These are phyloP conservation scores for Lactifluus piperatus DNA, from an alignment of 768 basidiomycete genomes.

Conservation along the genomic window DNA sequence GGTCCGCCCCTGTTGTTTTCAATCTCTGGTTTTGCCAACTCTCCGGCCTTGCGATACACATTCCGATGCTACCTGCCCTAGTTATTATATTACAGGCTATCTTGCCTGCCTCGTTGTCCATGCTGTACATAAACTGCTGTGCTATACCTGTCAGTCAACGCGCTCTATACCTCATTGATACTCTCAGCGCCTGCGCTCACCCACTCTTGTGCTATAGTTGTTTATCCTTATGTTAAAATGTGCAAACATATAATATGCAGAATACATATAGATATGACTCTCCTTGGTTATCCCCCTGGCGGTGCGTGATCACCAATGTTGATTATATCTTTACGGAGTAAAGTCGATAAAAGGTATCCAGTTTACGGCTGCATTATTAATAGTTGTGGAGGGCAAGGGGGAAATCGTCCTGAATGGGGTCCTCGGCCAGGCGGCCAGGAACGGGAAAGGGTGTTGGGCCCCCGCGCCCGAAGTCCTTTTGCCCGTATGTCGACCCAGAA, in stretches of 20 bases:
- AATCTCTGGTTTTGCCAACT: constrained; percentile 1
- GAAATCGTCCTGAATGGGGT: not conserved
- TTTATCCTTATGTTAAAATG: constrained; percentile 14
- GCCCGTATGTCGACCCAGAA: too few relatives aligned
- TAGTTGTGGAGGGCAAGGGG: not conserved
- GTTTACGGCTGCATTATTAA: not conserved
- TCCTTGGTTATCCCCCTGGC: not conserved
- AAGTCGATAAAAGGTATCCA: not conserved
- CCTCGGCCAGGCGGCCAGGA: not conserved
- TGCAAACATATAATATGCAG: constrained; percentile 12
- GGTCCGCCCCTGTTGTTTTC: constrained; percentile 8
- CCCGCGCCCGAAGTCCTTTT: not conserved
- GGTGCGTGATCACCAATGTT: not conserved
- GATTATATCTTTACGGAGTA: not conserved
- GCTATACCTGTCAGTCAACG: constrained; percentile 5
- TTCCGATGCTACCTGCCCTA: not conserved
- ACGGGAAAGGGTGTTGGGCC: not conserved
- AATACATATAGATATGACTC: constrained; percentile 10
- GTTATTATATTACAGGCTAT: not conserved
- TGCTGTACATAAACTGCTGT: constrained; percentile 18
- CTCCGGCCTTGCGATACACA: constrained; percentile 3
- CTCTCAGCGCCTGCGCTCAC: not conserved
- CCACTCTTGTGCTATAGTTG: constrained; percentile 17
- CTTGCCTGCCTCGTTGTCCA: constrained; percentile 1
- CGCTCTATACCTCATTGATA: constrained; percentile 9